Evolutionary conservation across 495 filamentous ascomycete species (phyloP).

Genomic region (Neurospora hispaniola): DNA sequence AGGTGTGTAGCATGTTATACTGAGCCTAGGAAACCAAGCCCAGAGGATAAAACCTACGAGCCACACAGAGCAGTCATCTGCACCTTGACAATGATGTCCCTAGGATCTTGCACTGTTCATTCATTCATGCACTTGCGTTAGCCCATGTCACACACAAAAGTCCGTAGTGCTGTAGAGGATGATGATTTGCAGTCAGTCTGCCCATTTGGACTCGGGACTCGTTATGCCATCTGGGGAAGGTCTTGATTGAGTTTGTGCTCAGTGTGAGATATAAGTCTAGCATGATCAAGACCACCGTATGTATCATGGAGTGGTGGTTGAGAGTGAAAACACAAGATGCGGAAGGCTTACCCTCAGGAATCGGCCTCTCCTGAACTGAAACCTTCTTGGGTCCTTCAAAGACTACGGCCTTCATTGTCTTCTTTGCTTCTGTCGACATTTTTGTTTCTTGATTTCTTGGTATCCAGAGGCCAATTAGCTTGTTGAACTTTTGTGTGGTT

Average conservation of each 20-base stretch:
- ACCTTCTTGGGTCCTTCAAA: conserved; percentile 56
- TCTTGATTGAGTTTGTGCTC: too few relatives aligned
- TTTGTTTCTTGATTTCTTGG: neutral
- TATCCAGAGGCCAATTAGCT: neutral
- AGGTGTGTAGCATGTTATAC: too few relatives aligned
- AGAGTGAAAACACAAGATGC: too few relatives aligned
- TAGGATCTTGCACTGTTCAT: conserved; percentile 51
- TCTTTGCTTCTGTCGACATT: neutral
- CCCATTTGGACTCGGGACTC: neutral
- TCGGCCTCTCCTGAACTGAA: conserved; percentile 52
- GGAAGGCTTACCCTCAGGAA: conserved; percentile 32
- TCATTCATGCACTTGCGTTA: conserved; percentile 20
- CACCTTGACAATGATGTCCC: conserved; percentile 80
- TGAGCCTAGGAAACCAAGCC: too few relatives aligned
- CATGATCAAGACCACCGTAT: too few relatives aligned
- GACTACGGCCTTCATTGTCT: conserved; percentile 58
- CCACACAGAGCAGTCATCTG: conserved; percentile 81
- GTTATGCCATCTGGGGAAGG: too few relatives aligned
- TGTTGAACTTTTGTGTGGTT: neutral
- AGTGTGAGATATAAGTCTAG: too few relatives aligned
- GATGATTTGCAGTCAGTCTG: neutral
- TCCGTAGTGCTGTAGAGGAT: neutral
- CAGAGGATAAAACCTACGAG: conserved; percentile 45
- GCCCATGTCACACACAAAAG: neutral
- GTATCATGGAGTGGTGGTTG: too few relatives aligned